Percentiles rank a stretch among this genome's conserved stretches.
Evolutionary conservation across 2,329 filamentous ascomycete species (phyloP).

Genomic region (Penicillium sp.): DNA sequence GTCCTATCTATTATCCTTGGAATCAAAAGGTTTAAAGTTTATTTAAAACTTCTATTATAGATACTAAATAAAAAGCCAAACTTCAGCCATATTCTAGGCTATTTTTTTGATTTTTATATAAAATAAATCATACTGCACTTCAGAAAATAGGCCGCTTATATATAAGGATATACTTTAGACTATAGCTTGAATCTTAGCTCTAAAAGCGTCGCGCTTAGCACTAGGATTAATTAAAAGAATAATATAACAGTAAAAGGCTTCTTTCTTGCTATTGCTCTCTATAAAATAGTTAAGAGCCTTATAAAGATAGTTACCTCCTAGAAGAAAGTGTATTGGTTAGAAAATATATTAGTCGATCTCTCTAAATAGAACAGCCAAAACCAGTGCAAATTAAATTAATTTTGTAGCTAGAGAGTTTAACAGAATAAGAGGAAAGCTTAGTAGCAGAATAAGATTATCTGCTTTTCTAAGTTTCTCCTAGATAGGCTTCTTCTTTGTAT

Average conservation of each 20-base stretch:
- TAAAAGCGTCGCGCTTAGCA: not conserved
- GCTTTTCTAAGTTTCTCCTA: conserved; percentile 12
- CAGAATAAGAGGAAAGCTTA: conserved; percentile 7
- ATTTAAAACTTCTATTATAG: conserved; percentile 11
- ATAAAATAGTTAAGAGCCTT: conserved; percentile 5
- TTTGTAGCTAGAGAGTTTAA: conserved; percentile 6
- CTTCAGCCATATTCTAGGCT: conserved; percentile 11
- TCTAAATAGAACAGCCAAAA: conserved; percentile 8
- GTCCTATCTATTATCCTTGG: conserved; percentile 11
- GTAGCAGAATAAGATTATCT: conserved; percentile 3
- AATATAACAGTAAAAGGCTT: conserved; percentile 8
- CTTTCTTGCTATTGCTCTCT: conserved; percentile 6
- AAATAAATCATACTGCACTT: conserved; percentile 8
- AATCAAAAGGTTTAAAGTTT: conserved; percentile 11
- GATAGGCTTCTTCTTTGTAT: conserved; percentile 7
- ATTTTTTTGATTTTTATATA: conserved; percentile 12
- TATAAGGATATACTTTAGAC: conserved; percentile 3
- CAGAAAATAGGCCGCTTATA: conserved; percentile 3
- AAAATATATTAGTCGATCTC: conserved; percentile 9
- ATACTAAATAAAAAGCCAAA: conserved; percentile 16
- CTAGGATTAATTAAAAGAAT: conserved; percentile 6
- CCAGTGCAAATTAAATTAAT: conserved; percentile 7
- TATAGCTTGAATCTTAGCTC: conserved; percentile 4
- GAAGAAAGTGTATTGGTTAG: conserved; percentile 6
- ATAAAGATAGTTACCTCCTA: not conserved